A percentile compares a stretch with the other conserved stretches of the same genome.
These are phyloP conservation scores for Knoxia roxburghii DNA, from an alignment of 257 asterid genomes.

Conservation along the genomic window DNA sequence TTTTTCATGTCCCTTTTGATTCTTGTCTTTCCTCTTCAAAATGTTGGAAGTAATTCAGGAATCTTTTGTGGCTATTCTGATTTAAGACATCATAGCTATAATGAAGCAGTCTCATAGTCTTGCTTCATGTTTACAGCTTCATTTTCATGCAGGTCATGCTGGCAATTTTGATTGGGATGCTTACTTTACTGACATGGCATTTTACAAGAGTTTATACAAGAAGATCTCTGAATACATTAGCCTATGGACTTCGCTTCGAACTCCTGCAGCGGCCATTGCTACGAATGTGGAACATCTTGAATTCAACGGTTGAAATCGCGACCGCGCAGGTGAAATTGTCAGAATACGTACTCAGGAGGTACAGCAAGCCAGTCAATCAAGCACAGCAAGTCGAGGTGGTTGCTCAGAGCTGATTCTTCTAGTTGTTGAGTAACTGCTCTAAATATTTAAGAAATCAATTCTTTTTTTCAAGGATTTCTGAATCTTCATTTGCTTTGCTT, in stretches of 20 bases:
- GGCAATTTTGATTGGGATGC: conserved; percentile 77
- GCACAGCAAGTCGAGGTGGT: conserved; percentile 80
- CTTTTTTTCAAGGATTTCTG: no score
- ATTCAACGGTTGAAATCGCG: conserved; percentile 78
- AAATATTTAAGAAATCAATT: no score
- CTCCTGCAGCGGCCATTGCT: conserved; percentile 79
- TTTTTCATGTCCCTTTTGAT: no score
- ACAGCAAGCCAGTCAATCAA: conserved; percentile 61
- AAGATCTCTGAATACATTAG: conserved; percentile 65
- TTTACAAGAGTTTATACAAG: conserved; percentile 76
- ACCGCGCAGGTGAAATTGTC: conserved; percentile 87
- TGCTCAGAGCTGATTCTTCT: conserved; percentile 6
- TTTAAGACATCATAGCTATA: background rate
- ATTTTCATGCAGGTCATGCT: conserved; percentile 64
- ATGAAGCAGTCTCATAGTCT: background rate
- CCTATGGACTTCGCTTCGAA: conserved; percentile 80
- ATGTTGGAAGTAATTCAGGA: background rate
- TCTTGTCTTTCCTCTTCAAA: background rate
- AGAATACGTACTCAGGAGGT: conserved; percentile 56
- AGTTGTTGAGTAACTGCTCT: background rate
- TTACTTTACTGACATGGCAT: conserved; percentile 89
- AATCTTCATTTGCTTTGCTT: conserved; percentile 2
- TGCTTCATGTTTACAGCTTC: conserved; percentile 6
- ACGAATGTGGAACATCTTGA: conserved; percentile 87
- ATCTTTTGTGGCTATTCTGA: background rate